phyloP scores from a whole-genome alignment of 257 asterid genomes.

The Capsicum baccatum region DNA sequence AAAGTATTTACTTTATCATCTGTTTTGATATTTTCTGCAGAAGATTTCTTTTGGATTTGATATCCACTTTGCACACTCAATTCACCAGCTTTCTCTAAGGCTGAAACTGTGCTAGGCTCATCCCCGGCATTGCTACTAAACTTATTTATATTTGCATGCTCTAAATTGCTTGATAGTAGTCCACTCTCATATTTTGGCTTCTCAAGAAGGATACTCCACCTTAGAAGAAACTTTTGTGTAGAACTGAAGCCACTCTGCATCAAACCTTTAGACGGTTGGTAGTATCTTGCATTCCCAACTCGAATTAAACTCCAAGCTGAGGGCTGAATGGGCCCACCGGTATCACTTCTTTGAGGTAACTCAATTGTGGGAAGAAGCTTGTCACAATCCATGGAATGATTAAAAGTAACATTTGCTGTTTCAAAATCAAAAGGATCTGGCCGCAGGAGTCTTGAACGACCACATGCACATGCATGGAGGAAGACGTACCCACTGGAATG shows the following conservation, averaged over 20 bases:
- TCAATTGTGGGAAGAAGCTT: slow-evolving; percentile 74
- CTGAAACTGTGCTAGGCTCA: slow-evolving; percentile 46
- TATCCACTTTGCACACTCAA: slow-evolving; percentile 48
- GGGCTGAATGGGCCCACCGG: slow-evolving; percentile 52
- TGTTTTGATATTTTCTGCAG: slow-evolving; percentile 47
- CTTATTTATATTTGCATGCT: slow-evolving; percentile 42
- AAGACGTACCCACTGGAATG: slow-evolving; percentile 93
- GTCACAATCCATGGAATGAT: slow-evolving; percentile 77
- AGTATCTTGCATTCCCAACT: slow-evolving; percentile 82
- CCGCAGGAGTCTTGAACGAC: slow-evolving; percentile 84
- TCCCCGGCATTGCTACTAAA: slow-evolving; percentile 38
- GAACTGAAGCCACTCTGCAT: slow-evolving; percentile 87
- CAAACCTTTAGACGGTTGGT: slow-evolving; percentile 84
- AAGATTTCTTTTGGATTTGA: slow-evolving; percentile 42
- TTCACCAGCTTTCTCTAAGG: slow-evolving; percentile 45
- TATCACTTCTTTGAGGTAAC: slow-evolving; percentile 54
- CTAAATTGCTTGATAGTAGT: slow-evolving; percentile 41
- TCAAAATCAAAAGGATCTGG: slow-evolving; percentile 93
- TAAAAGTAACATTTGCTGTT: slow-evolving; percentile 65
- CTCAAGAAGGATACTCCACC: slow-evolving; percentile 71
- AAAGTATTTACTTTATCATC: slow-evolving; percentile 44
- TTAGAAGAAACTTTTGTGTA: slow-evolving; percentile 72
- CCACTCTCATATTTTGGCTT: slow-evolving; percentile 45
- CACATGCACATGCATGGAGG: slow-evolving; percentile 99
- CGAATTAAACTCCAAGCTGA: slow-evolving; percentile 85